phyloP scores from a whole-genome alignment of 768 basidiomycete genomes.

The Leccinum subgranulosum region DNA sequence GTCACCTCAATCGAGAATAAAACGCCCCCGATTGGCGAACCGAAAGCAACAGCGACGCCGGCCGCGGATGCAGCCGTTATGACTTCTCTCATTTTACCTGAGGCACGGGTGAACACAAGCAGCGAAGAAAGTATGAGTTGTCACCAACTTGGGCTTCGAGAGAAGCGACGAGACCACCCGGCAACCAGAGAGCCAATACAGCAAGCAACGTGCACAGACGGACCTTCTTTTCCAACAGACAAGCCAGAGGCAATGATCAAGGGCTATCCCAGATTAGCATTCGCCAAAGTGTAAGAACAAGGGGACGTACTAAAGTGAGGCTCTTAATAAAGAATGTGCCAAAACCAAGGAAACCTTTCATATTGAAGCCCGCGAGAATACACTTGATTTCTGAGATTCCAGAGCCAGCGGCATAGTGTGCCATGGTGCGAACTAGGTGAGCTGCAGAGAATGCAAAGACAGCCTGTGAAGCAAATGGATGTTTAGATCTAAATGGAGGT shows the following conservation, averaged over 20 bases:
- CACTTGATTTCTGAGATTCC: slow-evolving; percentile 99
- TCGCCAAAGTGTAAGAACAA: background rate
- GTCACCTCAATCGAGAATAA: slow-evolving; percentile 92
- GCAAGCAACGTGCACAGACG: slow-evolving; percentile 96
- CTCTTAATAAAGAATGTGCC: slow-evolving; percentile 94
- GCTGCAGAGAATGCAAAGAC: slow-evolving; percentile 84
- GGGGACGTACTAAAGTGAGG: slow-evolving; percentile 72
- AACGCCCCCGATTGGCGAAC: slow-evolving; percentile 96
- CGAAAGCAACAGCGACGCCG: slow-evolving; percentile 97
- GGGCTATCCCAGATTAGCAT: slow-evolving; percentile 54
- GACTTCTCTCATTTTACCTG: slow-evolving; percentile 85
- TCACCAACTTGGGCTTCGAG: slow-evolving; percentile 78
- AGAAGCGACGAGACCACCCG: slow-evolving; percentile 75
- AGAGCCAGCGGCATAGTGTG: slow-evolving; percentile 95
- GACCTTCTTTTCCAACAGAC: slow-evolving; percentile 97
- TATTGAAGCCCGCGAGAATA: slow-evolving; percentile 94
- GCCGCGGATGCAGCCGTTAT: slow-evolving; percentile 95
- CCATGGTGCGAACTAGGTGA: slow-evolving; percentile 82
- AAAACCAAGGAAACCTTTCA: slow-evolving; percentile 91
- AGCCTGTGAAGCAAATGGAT: slow-evolving; percentile 44
- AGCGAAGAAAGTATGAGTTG: background rate
- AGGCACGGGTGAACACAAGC: slow-evolving; percentile 13
- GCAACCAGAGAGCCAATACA: slow-evolving; percentile 92
- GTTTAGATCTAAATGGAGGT: background rate
- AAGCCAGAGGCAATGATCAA: slow-evolving; percentile 95